phyloP scores from a whole-genome alignment of 768 basidiomycete species.

The Boletus coccyginus region DNA sequence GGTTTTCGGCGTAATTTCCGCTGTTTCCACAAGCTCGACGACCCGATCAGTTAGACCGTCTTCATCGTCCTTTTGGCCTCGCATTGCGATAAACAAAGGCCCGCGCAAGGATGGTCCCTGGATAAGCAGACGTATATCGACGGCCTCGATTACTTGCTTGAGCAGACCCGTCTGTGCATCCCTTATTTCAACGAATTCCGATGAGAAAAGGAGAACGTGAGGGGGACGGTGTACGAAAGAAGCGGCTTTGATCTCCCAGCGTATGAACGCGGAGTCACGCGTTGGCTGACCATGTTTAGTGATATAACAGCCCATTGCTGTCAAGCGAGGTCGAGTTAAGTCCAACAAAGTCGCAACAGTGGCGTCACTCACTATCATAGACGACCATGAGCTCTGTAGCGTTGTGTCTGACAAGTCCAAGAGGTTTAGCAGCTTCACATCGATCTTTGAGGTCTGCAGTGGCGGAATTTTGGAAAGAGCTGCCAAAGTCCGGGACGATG shows the following conservation, averaged over 20 bases:
- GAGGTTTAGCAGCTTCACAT: slow-evolving; percentile 54
- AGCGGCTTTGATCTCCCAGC: slow-evolving; percentile 73
- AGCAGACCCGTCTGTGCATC: slow-evolving; percentile 60
- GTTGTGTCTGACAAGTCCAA: slow-evolving; percentile 63
- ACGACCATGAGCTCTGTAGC: slow-evolving; percentile 62
- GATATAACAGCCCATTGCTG: slow-evolving; percentile 77
- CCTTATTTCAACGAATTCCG: slow-evolving; percentile 75
- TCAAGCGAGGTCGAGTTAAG: neutral
- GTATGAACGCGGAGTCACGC: slow-evolving; percentile 61
- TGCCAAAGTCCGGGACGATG: slow-evolving; percentile 59
- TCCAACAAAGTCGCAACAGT: neutral
- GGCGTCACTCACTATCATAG: slow-evolving; percentile 59
- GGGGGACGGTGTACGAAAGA: slow-evolving; percentile 60
- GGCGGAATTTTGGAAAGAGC: slow-evolving; percentile 37
- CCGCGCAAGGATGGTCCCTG: slow-evolving; percentile 32
- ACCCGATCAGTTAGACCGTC: slow-evolving; percentile 60
- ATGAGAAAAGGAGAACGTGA: slow-evolving; percentile 70
- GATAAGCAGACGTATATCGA: slow-evolving; percentile 66
- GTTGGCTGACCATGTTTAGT: slow-evolving; percentile 64
- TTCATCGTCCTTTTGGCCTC: slow-evolving; percentile 55
- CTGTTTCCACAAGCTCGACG: slow-evolving; percentile 67
- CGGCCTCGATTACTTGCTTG: slow-evolving; percentile 79
- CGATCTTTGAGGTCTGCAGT: slow-evolving; percentile 55
- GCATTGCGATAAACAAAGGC: slow-evolving; percentile 62
- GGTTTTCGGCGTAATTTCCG: slow-evolving; percentile 46